Base-by-base conservation (phyloP, 129 eudicot species). In the Flaveria linearis region DNA sequence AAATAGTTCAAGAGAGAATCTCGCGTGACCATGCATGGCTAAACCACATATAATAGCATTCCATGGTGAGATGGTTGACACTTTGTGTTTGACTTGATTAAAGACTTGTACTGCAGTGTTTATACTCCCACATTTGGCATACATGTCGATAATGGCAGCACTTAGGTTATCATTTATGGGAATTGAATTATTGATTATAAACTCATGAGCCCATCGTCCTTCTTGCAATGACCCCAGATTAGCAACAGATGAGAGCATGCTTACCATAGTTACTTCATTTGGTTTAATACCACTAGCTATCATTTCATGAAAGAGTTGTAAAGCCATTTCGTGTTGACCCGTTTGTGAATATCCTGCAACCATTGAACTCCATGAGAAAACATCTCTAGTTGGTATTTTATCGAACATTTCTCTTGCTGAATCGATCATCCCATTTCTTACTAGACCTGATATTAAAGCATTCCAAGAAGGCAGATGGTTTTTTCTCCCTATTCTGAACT, bases 361-460 rank as follows among this genome's bases (percentile, higher is more conserved):
- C 91, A 93, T 87, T 57, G 98, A 84, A 85, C 97, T 93, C 97
- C 97, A 93, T 11, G 98, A 88, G 74, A 87, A 84, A 72, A 93
- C 83, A 75, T 93, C 98, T 84, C 80, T 82, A 58, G 67, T 83
- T n/a, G 93, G 97, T 89, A 93, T 93, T 62, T 84, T 73, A 45
- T 80, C 52, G 16, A 93, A 93, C 2, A 88, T 25, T 42, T 78
- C 76, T 57, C 81, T 71, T 68, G 97, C 98, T 15, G 82, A 83
- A 16, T 85, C 82, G 57, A 91, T 76, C 91, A 81, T 73, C 47
- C 86, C 78, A 18, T 91, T 93, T 80, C 87, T 88, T 64, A 91
- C 71, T 3, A 90, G 73, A 30, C 98, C 98, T 4, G 90, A 73
- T 41, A 93, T 82, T 45, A 93, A 83, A 9, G 97, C 96, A 64